These are phyloP conservation scores for Pleomassaria siparia DNA, from an alignment of 2,329 filamentous ascomycete species.

Conservation along the genomic window DNA sequence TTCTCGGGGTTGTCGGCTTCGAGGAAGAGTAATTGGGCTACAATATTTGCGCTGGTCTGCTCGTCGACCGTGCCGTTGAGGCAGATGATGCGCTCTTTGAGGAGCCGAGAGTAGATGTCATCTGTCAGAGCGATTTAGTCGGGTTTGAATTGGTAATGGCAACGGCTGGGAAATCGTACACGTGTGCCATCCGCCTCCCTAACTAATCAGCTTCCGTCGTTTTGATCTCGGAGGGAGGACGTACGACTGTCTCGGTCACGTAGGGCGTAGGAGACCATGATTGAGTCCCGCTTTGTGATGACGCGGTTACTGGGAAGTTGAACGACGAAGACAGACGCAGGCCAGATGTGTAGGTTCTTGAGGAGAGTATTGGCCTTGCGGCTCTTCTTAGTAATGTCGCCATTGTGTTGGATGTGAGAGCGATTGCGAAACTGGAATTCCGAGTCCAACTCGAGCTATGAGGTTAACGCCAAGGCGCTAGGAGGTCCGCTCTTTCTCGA, in stretches of 20 bases:
- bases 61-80: constrained; percentile 92
- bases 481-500: constrained; percentile 10
- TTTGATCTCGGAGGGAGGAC: constrained; percentile 11
- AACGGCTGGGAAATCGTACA: constrained; percentile 26
- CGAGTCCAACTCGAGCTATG: constrained; percentile 5
- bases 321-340: constrained; percentile 24
- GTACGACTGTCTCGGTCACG: constrained; percentile 53
- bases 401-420: constrained; percentile 27
- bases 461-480: constrained; percentile 14
- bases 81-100: constrained; percentile 86
- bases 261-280: constrained; percentile 52
- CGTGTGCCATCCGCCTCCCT: constrained; percentile 56
- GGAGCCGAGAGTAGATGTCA: constrained; percentile 51
- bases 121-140: constrained; percentile 16
- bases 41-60: constrained; percentile 85
- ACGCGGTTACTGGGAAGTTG: constrained; percentile 13
- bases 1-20: constrained; percentile 95
- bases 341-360: constrained; percentile 12
- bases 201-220: constrained; percentile 32
- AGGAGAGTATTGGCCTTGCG: constrained; percentile 19
- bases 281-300: constrained; percentile 27
- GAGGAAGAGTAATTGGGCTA: constrained; percentile 94
- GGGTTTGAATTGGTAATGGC: constrained; percentile 4
- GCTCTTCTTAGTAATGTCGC: constrained; percentile 31
- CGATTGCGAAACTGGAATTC: background rate